Percentiles rank a stretch among this genome's conserved stretches.
These are phyloP conservation scores for Amphibolis antarctica DNA, from an alignment of 106 monocot species.

Conservation along the genomic window DNA sequence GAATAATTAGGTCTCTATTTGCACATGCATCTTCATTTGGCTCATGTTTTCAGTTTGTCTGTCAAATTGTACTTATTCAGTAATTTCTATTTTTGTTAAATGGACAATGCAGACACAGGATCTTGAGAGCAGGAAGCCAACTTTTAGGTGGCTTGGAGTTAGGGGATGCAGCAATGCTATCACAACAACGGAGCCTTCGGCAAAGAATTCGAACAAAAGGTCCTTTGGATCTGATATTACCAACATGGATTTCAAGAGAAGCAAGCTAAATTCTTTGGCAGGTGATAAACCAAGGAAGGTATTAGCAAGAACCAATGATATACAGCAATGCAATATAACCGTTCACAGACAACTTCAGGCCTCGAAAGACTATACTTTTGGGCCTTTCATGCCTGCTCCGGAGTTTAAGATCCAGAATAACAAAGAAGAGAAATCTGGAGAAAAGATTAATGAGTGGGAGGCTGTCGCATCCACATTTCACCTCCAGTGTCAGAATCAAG, in stretches of 20 bases:
- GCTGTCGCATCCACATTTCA: slow-evolving; percentile 45
- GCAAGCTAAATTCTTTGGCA: slow-evolving; percentile 13
- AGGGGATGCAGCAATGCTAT: slow-evolving; percentile 25
- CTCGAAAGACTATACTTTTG: slow-evolving; percentile 52
- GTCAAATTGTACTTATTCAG: not conserved
- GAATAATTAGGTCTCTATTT: no score
- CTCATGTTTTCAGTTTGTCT: no score
- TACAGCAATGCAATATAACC: slow-evolving; percentile 42
- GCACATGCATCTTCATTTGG: not conserved
- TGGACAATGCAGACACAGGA: slow-evolving; percentile 50
- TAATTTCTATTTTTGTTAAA: not conserved
- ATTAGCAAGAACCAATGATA: slow-evolving; percentile 19
- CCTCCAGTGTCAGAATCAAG: slow-evolving; percentile 80
- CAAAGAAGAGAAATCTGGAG: slow-evolving; percentile 6
- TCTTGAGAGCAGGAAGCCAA: slow-evolving; percentile 64
- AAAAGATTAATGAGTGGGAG: slow-evolving; percentile 44
- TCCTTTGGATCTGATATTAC: slow-evolving; percentile 77
- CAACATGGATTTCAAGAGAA: slow-evolving; percentile 46
- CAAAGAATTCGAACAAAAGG: slow-evolving; percentile 42
- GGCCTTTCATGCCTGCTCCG: slow-evolving; percentile 56
- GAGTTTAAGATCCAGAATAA: slow-evolving; percentile 8
- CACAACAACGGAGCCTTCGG: slow-evolving; percentile 20
- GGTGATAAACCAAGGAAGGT: slow-evolving; percentile 32
- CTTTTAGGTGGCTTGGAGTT: slow-evolving; percentile 75
- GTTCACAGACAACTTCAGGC: slow-evolving; percentile 46